Conservation (phyloP, 1,284 basidiomycete species). For the Irpex sp. region DNA sequence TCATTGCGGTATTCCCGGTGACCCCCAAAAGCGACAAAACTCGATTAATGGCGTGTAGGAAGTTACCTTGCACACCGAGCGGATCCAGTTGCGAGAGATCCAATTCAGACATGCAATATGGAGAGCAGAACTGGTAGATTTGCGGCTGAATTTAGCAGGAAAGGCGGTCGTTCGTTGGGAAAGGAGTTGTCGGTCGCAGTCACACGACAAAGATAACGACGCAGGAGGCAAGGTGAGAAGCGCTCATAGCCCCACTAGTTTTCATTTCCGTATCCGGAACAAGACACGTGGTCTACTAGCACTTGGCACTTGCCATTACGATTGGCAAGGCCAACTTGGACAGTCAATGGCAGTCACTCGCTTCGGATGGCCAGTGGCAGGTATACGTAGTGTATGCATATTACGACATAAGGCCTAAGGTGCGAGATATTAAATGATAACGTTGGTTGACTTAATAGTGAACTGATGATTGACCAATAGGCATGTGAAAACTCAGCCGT, state of each 20-base stretch:
- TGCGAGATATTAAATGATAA: too few species aligned
- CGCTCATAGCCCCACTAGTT: background rate
- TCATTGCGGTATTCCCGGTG: slow-evolving; percentile 18
- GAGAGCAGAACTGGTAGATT: background rate
- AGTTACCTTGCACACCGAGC: slow-evolving; percentile 8
- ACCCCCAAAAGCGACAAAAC: slow-evolving; percentile 15
- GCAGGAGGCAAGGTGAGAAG: background rate
- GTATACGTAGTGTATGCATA: too few species aligned
- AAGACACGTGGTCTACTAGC: background rate
- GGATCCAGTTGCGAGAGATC: background rate
- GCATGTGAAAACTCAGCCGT: background rate
- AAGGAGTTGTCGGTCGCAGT: slow-evolving; percentile 5
- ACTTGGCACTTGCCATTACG: too few species aligned
- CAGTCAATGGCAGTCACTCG: too few species aligned
- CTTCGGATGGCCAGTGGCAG: too few species aligned
- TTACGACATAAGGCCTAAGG: too few species aligned
- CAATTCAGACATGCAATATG: slow-evolving; percentile 1
- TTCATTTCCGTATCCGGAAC: background rate
- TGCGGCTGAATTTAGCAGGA: background rate
- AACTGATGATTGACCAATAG: too few species aligned
- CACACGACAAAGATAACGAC: slow-evolving; percentile 10
- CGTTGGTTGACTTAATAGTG: too few species aligned
- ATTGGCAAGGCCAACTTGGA: too few species aligned
- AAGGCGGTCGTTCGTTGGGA: background rate
- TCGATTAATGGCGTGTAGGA: slow-evolving; percentile 20